phyloP scores from a whole-genome alignment of 352 stramenopile species.

The Pythium dissotocum region DNA sequence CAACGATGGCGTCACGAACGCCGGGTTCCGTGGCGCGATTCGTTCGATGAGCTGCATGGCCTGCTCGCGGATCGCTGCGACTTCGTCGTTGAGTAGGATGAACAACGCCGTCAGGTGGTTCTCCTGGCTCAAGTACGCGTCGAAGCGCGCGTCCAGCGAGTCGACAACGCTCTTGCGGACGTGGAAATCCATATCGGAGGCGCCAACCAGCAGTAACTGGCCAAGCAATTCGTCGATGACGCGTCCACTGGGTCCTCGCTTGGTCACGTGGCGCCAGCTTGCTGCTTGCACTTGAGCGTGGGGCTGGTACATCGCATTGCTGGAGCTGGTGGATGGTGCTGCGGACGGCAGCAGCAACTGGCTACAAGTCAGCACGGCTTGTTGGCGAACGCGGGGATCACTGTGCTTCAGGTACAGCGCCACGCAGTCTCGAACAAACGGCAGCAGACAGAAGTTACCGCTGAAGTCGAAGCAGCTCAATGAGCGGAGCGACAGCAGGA shows the following conservation, averaged over 20 bases:
- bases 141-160: constrained; percentile 92
- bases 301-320: constrained; percentile 17
- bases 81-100: constrained; percentile 95
- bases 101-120: constrained; percentile 93
- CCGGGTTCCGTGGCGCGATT: constrained; percentile 94
- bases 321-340: constrained; percentile 3
- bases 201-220: constrained; percentile 90
- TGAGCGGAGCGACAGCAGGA: constrained; percentile 92
- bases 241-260: constrained; percentile 78
- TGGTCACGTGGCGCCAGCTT: constrained; percentile 68
- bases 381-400: constrained; percentile 88
- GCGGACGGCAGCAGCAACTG: constrained; percentile 70
- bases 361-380: constrained; percentile 85
- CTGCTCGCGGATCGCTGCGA: constrained; percentile 83
- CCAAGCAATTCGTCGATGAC: constrained; percentile 94
- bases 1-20: constrained; percentile 94
- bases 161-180: constrained; percentile 94
- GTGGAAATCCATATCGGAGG: constrained; percentile 90
- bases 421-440: constrained; percentile 95
- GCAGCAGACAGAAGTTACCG: constrained; percentile 92
- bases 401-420: constrained; percentile 91
- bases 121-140: constrained; percentile 92
- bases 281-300: constrained; percentile 13
- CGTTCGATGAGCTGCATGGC: constrained; percentile 94
- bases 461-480: constrained; percentile 94